Conservation (phyloP, 1,139 yeast genomes). For the Taphrina populina region DNA sequence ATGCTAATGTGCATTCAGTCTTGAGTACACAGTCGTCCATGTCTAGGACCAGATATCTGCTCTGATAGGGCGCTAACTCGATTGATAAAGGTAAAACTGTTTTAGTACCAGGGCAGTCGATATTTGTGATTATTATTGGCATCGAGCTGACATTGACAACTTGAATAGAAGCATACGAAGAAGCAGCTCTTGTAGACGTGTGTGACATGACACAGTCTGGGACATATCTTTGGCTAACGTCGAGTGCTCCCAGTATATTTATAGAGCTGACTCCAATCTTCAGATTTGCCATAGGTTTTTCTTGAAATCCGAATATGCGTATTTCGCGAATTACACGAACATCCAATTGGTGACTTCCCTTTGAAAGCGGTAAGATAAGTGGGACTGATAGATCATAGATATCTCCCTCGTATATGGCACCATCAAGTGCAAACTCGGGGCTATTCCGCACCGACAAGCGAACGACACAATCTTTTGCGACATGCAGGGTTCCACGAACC, state of each 20-base stretch:
- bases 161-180: neutral
- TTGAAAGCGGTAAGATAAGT: neutral
- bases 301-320: conserved; percentile 3
- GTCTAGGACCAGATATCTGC: neutral
- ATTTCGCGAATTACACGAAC: conserved; percentile 6
- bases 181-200: neutral
- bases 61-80: neutral
- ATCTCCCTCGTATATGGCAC: conserved; percentile 12
- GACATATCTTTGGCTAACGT: neutral
- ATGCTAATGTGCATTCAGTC: no score
- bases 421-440: conserved; percentile 17
- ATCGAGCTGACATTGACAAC: neutral
- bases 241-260: neutral
- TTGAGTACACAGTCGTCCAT: no score
- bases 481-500: conserved; percentile 1
- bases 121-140: neutral
- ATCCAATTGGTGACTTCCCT: conserved; percentile 4
- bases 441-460: neutral
- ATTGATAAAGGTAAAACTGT: neutral
- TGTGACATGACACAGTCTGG: neutral
- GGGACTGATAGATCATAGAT: neutral
- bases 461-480: neutral
- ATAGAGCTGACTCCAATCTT: neutral
- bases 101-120: neutral
- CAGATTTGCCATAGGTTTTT: neutral